phyloP scores from a whole-genome alignment of 495 filamentous ascomycete genomes.

The Penicillium daleae region DNA sequence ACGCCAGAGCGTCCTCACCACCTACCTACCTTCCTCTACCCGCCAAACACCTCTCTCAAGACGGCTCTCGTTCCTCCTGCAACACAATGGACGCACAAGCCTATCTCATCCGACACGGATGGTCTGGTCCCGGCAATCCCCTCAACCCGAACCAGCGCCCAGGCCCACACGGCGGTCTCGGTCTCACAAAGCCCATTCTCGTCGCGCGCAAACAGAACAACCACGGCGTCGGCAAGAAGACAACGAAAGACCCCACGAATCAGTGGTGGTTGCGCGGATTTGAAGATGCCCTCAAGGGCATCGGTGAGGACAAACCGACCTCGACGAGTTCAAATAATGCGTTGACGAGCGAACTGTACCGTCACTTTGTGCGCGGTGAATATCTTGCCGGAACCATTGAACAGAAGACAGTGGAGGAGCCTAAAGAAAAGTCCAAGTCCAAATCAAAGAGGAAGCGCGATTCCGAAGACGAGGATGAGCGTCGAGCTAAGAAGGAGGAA shows the following conservation, averaged over 20 bases:
- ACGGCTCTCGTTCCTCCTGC: neutral
- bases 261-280: constrained; percentile 86
- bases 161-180: constrained; percentile 62
- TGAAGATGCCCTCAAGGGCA: constrained; percentile 73
- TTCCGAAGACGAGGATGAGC: constrained; percentile 18
- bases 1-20: neutral
- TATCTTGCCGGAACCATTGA: constrained; percentile 68
- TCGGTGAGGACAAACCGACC: constrained; percentile 50
- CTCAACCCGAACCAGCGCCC: constrained; percentile 67
- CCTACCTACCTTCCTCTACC: neutral
- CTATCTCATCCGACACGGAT: constrained; percentile 75
- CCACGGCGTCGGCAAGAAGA: constrained; percentile 70
- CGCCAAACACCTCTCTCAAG: neutral
- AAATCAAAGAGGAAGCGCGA: constrained; percentile 36
- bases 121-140: constrained; percentile 75
- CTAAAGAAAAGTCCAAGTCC: constrained; percentile 25
- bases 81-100: constrained; percentile 65
- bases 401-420: constrained; percentile 23
- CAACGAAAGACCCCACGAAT: constrained; percentile 62
- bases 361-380: constrained; percentile 78
- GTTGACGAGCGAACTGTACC: constrained; percentile 69
- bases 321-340: constrained; percentile 36
- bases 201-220: constrained; percentile 70
- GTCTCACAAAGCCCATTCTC: constrained; percentile 69
- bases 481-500: constrained; percentile 22